Evolutionary conservation across 2,329 filamentous ascomycete species (phyloP).

Genomic region (Apiospora saccharicola): DNA sequence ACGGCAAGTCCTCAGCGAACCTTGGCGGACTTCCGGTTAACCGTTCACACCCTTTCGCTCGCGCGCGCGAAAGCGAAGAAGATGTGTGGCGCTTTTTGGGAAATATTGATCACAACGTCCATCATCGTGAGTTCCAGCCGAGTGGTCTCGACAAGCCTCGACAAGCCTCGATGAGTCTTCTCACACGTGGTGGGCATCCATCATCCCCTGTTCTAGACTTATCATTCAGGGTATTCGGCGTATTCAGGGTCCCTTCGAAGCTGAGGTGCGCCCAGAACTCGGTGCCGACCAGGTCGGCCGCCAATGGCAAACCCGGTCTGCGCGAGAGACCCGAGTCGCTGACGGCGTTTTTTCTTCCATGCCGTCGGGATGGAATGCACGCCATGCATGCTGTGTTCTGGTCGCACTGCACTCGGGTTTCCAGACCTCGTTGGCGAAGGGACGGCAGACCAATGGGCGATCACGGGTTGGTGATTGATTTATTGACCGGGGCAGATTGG

Average conservation of each 20-base stretch:
- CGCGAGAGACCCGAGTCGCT: conserved; percentile 32
- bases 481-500: not conserved
- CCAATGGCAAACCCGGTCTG: not conserved
- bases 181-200: not conserved
- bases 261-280: not conserved
- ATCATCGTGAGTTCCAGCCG: not conserved
- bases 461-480: not conserved
- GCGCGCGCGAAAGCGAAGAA: not conserved
- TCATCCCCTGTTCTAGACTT: not conserved
- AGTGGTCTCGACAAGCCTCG: no score
- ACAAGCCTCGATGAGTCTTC: not conserved
- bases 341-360: not conserved
- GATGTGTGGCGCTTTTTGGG: not conserved
- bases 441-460: not conserved
- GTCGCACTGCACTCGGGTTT: conserved; percentile 4
- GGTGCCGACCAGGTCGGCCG: not conserved
- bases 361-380: not conserved
- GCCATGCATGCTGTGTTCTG: not conserved
- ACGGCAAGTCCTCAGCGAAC: not conserved
- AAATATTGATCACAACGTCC: not conserved
- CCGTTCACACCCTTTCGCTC: not conserved
- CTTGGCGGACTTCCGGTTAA: not conserved
- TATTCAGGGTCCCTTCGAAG: not conserved
- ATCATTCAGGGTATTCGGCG: not conserved
- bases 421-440: not conserved